A percentile compares a stretch with the other conserved stretches of the same genome.
phyloP scores from a whole-genome alignment of 805 yeast species.

The Metschnikowia hibisci region DNA sequence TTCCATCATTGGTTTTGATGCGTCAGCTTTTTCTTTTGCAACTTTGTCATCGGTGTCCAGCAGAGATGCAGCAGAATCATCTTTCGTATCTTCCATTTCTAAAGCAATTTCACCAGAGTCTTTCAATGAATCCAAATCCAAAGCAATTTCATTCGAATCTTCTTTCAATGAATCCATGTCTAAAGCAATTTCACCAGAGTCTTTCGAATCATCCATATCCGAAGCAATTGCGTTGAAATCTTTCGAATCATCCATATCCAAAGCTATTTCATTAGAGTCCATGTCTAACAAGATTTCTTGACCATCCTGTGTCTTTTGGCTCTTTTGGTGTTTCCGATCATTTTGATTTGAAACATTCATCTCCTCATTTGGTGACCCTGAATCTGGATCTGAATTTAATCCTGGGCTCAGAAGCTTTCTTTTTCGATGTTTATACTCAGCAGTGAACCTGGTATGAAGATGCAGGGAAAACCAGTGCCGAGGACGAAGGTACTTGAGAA shows the following conservation, averaged over 20 bases:
- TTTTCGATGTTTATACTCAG: slow-evolving; percentile 1
- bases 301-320: no score
- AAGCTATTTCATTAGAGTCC: neutral
- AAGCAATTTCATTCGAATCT: slow-evolving; percentile 16
- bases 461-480: slow-evolving; percentile 85
- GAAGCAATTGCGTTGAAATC: slow-evolving; percentile 18
- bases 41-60: neutral
- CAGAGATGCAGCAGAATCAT: neutral
- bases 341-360: no score
- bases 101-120: slow-evolving; percentile 1
- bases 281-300: no score
- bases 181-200: neutral
- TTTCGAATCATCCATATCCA: slow-evolving; percentile 6
- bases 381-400: no score
- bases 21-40: neutral
- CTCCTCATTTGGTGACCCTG: slow-evolving; percentile 2
- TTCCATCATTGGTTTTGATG: neutral
- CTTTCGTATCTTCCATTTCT: neutral
- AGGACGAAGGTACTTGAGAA: slow-evolving; percentile 58
- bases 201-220: slow-evolving; percentile 19
- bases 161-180: no score
- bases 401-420: slow-evolving; percentile 1
- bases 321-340: no score
- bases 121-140: slow-evolving; percentile 20
- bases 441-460: slow-evolving; percentile 62